A percentile compares a stretch with the other conserved stretches of the same genome.
Conservation (phyloP, 2,329 filamentous ascomycete species). For the Aspergillus aculeatus region DNA sequence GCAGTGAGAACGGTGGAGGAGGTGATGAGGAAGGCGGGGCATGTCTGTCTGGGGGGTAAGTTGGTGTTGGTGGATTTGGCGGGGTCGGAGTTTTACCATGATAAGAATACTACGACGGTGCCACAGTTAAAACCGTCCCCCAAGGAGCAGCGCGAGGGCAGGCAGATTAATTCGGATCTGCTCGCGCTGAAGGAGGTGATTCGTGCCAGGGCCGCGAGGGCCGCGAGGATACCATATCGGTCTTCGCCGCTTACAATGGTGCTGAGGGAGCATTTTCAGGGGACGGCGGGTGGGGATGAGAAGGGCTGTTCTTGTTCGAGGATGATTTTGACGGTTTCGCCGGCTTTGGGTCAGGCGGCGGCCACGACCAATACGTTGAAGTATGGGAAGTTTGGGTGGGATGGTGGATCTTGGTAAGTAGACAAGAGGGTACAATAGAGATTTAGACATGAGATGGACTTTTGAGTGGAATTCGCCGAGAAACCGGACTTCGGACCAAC, state of each 20-base stretch:
- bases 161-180: slow-evolving; percentile 49
- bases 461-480: too few relatives aligned
- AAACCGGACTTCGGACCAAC: too few relatives aligned
- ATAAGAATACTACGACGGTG: slow-evolving; percentile 17
- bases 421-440: too few relatives aligned
- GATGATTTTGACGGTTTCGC: slow-evolving; percentile 44
- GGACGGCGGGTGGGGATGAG: not conserved
- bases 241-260: slow-evolving; percentile 48
- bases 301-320: slow-evolving; percentile 24
- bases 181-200: slow-evolving; percentile 50
- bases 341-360: slow-evolving; percentile 35
- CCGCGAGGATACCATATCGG: slow-evolving; percentile 42
- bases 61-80: slow-evolving; percentile 50
- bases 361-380: slow-evolving; percentile 47
- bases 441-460: too few relatives aligned
- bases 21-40: slow-evolving; percentile 21
- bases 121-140: slow-evolving; percentile 30
- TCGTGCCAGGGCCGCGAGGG: slow-evolving; percentile 38
- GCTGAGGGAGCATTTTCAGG: slow-evolving; percentile 40
- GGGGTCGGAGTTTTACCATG: slow-evolving; percentile 45
- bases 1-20: slow-evolving; percentile 35
- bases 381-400: slow-evolving; percentile 45
- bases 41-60: slow-evolving; percentile 41
- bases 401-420: slow-evolving; percentile 13
- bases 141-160: slow-evolving; percentile 42